Conservation (phyloP, 2,329 filamentous ascomycete species). For the Trichoderma citrinoviride region DNA sequence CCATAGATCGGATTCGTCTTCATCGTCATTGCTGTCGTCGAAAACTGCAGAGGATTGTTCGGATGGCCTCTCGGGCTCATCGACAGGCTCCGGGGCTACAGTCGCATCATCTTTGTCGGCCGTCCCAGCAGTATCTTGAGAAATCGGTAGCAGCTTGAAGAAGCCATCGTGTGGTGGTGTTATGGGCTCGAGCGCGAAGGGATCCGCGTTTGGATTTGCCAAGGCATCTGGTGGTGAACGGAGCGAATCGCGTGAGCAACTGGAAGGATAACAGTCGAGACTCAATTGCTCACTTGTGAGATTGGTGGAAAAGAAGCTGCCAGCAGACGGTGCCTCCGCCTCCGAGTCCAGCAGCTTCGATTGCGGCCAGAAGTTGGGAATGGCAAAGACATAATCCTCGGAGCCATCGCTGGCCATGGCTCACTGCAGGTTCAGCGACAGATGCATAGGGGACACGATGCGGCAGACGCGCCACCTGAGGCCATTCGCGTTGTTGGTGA, state of each 20-base stretch:
- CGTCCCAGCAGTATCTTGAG: slow-evolving; percentile 11
- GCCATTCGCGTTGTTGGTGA: not conserved
- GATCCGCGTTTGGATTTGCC: slow-evolving; percentile 20
- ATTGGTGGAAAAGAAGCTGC: slow-evolving; percentile 43
- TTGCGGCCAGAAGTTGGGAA: slow-evolving; percentile 58
- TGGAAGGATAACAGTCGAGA: not conserved
- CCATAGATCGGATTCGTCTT: slow-evolving; percentile 44
- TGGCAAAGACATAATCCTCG: slow-evolving; percentile 58
- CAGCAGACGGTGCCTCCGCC: slow-evolving; percentile 29
- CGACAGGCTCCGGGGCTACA: not conserved
- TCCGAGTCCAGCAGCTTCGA: slow-evolving; percentile 46
- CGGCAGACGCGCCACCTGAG: not conserved
- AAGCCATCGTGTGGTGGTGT: slow-evolving; percentile 32
- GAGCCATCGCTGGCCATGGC: slow-evolving; percentile 42
- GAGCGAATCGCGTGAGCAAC: not conserved
- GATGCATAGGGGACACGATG: slow-evolving; percentile 5
- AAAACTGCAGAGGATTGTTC: not conserved
- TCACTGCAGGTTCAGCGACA: not conserved
- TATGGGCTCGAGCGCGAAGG: slow-evolving; percentile 24
- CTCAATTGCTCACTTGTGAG: slow-evolving; percentile 32
- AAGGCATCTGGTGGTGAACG: not conserved
- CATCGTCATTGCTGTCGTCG: slow-evolving; percentile 18
- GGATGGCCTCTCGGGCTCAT: not conserved
- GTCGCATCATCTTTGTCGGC: not conserved
- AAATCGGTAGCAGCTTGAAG: slow-evolving; percentile 29